Percentiles rank a stretch among this genome's conserved stretches.
phyloP scores from a whole-genome alignment of 129 eudicot genomes.

The Chrysanthemum seticuspe region DNA sequence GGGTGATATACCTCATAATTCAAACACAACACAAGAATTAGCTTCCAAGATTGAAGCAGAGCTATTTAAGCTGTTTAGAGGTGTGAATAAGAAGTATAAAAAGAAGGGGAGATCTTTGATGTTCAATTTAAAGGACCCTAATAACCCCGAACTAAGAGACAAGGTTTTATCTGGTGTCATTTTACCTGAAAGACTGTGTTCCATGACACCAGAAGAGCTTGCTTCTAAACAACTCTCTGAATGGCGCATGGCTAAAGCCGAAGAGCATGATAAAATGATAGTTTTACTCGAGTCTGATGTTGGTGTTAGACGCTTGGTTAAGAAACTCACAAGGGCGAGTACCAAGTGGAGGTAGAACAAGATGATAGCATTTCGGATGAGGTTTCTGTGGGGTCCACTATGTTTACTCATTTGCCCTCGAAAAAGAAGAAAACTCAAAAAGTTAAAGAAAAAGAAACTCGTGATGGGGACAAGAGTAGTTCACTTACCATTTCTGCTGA shows the following conservation, averaged over 20 bases:
- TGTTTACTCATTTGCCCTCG: conserved; percentile 26
- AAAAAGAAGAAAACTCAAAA: conserved; percentile 33
- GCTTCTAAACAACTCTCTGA: conserved; percentile 92
- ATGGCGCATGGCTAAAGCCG: conserved; percentile 94
- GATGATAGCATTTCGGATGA: conserved; percentile 59
- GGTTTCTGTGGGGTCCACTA: conserved; percentile 52
- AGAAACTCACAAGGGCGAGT: conserved; percentile 93
- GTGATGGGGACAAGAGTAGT: conserved; percentile 28
- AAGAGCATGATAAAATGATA: conserved; percentile 75
- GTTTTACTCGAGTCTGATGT: conserved; percentile 77
- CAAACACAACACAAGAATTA: conserved; percentile 35
- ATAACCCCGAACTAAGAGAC: conserved; percentile 80
- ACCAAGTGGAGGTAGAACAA: conserved; percentile 75
- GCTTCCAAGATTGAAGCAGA: conserved; percentile 68
- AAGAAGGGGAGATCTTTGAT: conserved; percentile 84
- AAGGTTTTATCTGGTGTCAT: conserved; percentile 81
- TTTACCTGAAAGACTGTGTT: conserved; percentile 74
- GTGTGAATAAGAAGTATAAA: conserved; percentile 86
- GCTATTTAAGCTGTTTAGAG: conserved; percentile 73
- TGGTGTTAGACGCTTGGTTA: conserved; percentile 75
- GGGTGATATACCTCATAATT: not conserved
- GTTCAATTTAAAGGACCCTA: conserved; percentile 81
- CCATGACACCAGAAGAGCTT: conserved; percentile 93
- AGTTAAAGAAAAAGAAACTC: conserved; percentile 20
- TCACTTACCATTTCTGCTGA: conserved; percentile 71